Conservation (phyloP, 495 filamentous ascomycete species). For the Aspergillus leporis region DNA sequence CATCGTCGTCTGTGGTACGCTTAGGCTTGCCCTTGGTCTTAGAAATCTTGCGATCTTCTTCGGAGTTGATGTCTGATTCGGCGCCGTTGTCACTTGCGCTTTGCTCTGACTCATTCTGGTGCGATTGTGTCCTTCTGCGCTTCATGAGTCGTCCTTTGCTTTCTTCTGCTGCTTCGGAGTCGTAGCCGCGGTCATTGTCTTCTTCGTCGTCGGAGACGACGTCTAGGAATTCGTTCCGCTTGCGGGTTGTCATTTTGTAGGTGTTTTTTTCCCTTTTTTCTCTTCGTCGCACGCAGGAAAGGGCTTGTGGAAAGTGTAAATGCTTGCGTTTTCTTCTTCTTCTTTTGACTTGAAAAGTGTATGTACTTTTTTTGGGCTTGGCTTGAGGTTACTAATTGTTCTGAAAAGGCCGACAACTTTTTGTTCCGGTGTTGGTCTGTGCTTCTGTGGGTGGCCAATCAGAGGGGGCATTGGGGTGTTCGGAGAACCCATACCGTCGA, state of each 20-base stretch:
- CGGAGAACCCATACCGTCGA: too few species aligned
- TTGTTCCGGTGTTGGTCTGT: constrained; percentile 23
- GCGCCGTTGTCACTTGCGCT: constrained; percentile 16
- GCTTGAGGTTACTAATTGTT: background rate
- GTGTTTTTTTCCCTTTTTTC: too few species aligned
- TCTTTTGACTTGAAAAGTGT: background rate
- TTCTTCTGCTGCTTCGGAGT: constrained; percentile 67
- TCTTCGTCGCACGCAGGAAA: too few species aligned
- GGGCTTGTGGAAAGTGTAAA: too few species aligned
- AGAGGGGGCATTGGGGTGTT: background rate
- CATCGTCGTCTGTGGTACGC: background rate
- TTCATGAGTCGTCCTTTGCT: constrained; percentile 66
- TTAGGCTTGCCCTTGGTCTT: constrained; percentile 32
- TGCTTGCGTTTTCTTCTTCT: constrained; percentile 4
- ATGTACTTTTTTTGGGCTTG: background rate
- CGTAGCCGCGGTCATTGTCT: constrained; percentile 57
- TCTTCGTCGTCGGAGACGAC: constrained; percentile 66
- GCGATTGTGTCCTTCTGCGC: constrained; percentile 53
- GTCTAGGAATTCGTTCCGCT: constrained; percentile 76
- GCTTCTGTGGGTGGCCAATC: constrained; percentile 14
- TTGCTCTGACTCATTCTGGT: constrained; percentile 6
- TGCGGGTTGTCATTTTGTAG: constrained; percentile 61
- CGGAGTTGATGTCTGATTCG: constrained; percentile 11
- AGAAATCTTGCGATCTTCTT: constrained; percentile 13
- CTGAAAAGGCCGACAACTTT: constrained; percentile 16